Conservation (phyloP, 192 early-diverging fungal species). For the Podochytrium sp. region DNA sequence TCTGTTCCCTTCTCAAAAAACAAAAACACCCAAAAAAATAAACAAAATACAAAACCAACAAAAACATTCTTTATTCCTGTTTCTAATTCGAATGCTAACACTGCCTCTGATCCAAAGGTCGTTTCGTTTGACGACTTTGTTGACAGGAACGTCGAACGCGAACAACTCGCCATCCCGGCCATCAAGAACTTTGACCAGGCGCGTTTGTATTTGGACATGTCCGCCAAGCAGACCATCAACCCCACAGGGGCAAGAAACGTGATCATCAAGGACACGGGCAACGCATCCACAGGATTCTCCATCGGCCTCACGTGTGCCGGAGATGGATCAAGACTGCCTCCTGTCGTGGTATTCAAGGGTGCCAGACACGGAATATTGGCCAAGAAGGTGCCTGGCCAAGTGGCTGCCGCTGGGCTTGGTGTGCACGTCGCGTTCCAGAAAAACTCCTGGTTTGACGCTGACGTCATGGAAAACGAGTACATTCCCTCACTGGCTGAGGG, state of each 20-base stretch:
- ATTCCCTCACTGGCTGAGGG: background rate
- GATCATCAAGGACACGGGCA: conserved; percentile 30
- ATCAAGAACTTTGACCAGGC: conserved; percentile 14
- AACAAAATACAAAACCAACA: background rate
- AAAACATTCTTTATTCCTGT: too few relatives aligned
- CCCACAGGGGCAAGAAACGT: conserved; percentile 25
- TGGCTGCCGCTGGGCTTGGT: background rate
- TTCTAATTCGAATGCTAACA: background rate
- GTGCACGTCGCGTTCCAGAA: background rate
- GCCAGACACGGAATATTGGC: background rate
- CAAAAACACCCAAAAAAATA: background rate
- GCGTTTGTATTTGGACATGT: conserved; percentile 38
- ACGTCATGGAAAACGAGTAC: background rate
- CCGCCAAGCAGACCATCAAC: conserved; percentile 19
- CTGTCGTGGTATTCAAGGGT: conserved; percentile 4
- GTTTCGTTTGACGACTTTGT: background rate
- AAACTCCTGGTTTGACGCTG: background rate
- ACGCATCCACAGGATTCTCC: conserved; percentile 29
- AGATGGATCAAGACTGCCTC: conserved; percentile 32
- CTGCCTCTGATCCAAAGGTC: background rate
- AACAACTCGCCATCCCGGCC: conserved; percentile 16
- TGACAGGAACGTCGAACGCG: conserved; percentile 5
- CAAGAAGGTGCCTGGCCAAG: background rate
- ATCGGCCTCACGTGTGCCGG: conserved; percentile 35
- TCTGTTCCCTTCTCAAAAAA: background rate